Conservation (phyloP, 495 filamentous ascomycete species). For the Talaromyces ruber region DNA sequence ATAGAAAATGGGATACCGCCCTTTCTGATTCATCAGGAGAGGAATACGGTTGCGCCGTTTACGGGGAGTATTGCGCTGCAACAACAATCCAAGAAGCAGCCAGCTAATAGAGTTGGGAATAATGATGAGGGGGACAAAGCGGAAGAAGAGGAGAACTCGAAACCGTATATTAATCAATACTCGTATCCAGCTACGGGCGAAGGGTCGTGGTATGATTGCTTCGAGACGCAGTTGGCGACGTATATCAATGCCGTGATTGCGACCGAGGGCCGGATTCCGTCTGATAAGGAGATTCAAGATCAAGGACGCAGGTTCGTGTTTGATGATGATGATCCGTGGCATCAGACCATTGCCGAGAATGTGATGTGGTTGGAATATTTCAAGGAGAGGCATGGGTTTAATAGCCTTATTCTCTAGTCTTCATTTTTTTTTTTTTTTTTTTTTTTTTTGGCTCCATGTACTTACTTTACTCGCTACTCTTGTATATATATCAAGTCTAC, state of each 20-base stretch:
- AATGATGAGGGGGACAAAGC: background rate
- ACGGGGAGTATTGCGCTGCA: too few relatives aligned
- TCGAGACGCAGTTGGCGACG: background rate
- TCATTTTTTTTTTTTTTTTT: too few relatives aligned
- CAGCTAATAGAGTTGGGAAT: too few relatives aligned
- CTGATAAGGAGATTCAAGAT: background rate
- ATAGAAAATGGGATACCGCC: constrained; percentile 57
- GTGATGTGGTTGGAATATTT: constrained; percentile 47
- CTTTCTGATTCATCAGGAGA: constrained; percentile 25
- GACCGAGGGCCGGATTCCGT: background rate
- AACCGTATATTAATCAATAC: background rate
- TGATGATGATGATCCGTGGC: constrained; percentile 53
- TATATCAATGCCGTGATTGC: background rate
- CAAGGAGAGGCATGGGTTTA: constrained; percentile 27
- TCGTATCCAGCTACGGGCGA: background rate
- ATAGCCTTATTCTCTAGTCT: background rate
- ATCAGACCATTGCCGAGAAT: constrained; percentile 56
- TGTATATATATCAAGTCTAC: too few relatives aligned
- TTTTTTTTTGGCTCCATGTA: background rate
- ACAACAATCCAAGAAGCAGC: too few relatives aligned
- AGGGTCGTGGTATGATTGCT: background rate
- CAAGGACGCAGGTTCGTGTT: constrained; percentile 50
- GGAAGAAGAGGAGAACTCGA: background rate
- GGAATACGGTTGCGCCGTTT: constrained; percentile 18
- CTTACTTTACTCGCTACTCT: background rate